phyloP scores from a whole-genome alignment of 495 filamentous ascomycete species.

The Lentithecium fluviatile region DNA sequence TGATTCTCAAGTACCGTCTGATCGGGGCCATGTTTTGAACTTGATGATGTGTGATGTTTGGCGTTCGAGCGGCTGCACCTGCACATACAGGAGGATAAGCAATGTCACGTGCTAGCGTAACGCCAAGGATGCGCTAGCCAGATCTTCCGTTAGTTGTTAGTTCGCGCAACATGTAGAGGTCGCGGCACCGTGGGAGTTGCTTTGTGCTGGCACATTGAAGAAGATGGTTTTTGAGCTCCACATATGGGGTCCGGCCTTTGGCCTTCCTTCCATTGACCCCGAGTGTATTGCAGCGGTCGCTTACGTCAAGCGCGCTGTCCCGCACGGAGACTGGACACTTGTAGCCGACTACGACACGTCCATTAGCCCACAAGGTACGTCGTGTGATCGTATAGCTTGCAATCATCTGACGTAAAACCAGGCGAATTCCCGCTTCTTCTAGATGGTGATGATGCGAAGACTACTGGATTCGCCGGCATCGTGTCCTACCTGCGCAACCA shows the following conservation, averaged over 20 bases:
- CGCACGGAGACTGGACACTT: constrained; percentile 64
- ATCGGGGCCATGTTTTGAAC: constrained; percentile 68
- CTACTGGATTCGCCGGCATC: constrained; percentile 72
- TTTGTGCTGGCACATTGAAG: not conserved
- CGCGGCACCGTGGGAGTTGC: no score
- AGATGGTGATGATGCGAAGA: constrained; percentile 65
- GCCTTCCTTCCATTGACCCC: constrained; percentile 83
- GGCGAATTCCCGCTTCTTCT: constrained; percentile 73
- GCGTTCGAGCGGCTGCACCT: no score
- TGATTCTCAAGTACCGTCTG: constrained; percentile 78
- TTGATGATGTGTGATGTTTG: not conserved
- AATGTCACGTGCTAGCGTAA: no score
- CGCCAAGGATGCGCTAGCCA: no score
- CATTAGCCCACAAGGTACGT: constrained; percentile 73
- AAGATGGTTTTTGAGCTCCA: constrained; percentile 75
- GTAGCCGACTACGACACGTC: constrained; percentile 73
- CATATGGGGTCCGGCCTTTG: constrained; percentile 87
- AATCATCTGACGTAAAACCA: constrained; percentile 39
- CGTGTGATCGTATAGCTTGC: constrained; percentile 12
- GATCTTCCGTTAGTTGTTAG: no score
- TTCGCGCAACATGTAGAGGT: no score
- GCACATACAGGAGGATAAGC: no score
- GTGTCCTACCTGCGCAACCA: constrained; percentile 59
- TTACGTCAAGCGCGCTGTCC: constrained; percentile 58
- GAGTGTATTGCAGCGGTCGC: constrained; percentile 72